Evolutionary conservation across 768 basidiomycete genomes (phyloP).

Genomic region (Hirschioporus abietinus): DNA sequence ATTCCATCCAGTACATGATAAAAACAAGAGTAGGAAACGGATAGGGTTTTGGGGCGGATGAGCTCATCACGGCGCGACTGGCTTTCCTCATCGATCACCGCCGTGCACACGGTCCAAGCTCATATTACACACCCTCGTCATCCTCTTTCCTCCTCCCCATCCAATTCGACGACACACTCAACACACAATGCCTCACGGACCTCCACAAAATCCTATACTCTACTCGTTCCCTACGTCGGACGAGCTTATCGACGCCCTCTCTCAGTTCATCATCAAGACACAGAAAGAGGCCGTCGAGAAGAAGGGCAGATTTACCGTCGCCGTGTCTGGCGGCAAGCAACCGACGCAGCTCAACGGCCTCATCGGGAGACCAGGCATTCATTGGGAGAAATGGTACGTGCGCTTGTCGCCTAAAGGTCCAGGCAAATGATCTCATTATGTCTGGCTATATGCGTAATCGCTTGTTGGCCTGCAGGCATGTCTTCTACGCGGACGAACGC

Average conservation of each 20-base stretch:
- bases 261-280: constrained; percentile 76
- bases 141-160: not conserved
- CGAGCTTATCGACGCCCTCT: constrained; percentile 60
- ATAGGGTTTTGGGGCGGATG: not conserved
- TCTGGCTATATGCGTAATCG: not conserved
- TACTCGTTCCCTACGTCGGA: constrained; percentile 57
- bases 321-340: constrained; percentile 89
- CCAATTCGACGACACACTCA: not conserved
- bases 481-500: constrained; percentile 97
- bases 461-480: constrained; percentile 58
- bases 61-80: not conserved
- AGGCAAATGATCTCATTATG: not conserved
- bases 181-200: constrained; percentile 1
- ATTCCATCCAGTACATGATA: not conserved
- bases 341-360: constrained; percentile 77
- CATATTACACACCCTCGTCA: not conserved
- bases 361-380: constrained; percentile 54
- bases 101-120: not conserved
- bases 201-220: constrained; percentile 44
- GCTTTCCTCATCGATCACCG: not conserved
- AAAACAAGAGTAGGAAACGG: not conserved
- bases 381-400: constrained; percentile 94
- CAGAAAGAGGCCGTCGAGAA: constrained; percentile 88
- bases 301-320: constrained; percentile 87
- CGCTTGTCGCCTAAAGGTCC: not conserved